Conservation (phyloP, 2,329 filamentous ascomycete species). For the Penicillium digitatum region DNA sequence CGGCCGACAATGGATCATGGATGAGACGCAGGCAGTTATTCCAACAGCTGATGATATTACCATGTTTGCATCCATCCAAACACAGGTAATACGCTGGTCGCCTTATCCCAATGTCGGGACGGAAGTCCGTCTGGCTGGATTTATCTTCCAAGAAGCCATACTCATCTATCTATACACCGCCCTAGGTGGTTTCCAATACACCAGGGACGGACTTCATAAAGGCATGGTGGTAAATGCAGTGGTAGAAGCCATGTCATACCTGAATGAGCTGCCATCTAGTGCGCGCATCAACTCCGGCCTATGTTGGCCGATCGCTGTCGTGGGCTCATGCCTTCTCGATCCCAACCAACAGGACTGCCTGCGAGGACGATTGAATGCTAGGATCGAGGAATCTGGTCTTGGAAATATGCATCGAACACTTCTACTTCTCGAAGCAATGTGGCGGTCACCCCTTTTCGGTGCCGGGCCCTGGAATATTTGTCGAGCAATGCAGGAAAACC, state of each 20-base stretch:
- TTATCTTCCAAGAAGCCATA: conserved; percentile 47
- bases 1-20: conserved; percentile 34
- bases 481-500: conserved; percentile 45
- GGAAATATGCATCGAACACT: conserved; percentile 48
- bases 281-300: conserved; percentile 36
- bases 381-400: conserved; percentile 38
- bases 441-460: conserved; percentile 35
- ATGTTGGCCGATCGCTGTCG: conserved; percentile 33
- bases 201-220: conserved; percentile 26
- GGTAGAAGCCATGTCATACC: conserved; percentile 27
- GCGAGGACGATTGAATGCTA: conserved; percentile 26
- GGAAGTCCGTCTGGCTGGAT: conserved; percentile 41
- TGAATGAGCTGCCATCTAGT: conserved; percentile 23
- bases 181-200: conserved; percentile 24
- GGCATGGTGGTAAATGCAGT: conserved; percentile 25
- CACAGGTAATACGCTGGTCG: conserved; percentile 42
- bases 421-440: conserved; percentile 43
- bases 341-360: conserved; percentile 26
- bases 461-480: conserved; percentile 46
- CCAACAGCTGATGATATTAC: conserved; percentile 44
- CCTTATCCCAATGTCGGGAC: conserved; percentile 35
- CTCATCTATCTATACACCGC: conserved; percentile 43
- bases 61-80: conserved; percentile 44
- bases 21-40: conserved; percentile 21
- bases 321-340: conserved; percentile 27